Conservation (phyloP, 768 basidiomycete species). For the Pulveroboletus sp. region DNA sequence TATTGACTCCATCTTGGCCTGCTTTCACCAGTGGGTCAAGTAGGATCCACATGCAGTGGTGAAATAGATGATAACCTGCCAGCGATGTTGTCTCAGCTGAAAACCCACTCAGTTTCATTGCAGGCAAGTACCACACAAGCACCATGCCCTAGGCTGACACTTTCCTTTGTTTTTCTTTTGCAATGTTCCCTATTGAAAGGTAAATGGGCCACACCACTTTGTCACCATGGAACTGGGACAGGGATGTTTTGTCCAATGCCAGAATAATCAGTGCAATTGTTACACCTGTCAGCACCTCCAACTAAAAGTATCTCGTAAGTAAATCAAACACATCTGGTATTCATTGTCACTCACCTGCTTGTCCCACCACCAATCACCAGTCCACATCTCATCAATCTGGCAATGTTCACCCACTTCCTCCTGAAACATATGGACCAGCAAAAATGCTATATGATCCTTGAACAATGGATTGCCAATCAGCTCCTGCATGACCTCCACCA, state of each 20-base stretch:
- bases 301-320: neutral
- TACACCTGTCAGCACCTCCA: conserved; percentile 2
- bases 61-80: conserved; percentile 32
- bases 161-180: conserved; percentile 36
- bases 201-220: conserved; percentile 46
- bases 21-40: conserved; percentile 9
- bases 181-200: conserved; percentile 41
- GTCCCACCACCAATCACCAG: neutral
- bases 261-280: conserved; percentile 13
- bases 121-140: conserved; percentile 38
- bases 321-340: conserved; percentile 7
- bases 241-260: conserved; percentile 43
- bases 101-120: too few species aligned
- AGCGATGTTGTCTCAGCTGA: conserved; percentile 14
- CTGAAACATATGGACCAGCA: neutral
- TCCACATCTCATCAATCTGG: conserved; percentile 17
- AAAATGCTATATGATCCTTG: neutral
- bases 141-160: conserved; percentile 33
- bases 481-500: too few species aligned
- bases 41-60: conserved; percentile 22
- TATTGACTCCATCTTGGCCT: conserved; percentile 6
- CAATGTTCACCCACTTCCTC: conserved; percentile 7
- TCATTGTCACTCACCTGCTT: conserved; percentile 16
- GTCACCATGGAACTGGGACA: conserved; percentile 37
- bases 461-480: conserved; percentile 29